A percentile compares a stretch with the other conserved stretches of the same genome.
Conservation (phyloP, 108 stramenopile species). For the Pseudonitzschia pungens region DNA sequence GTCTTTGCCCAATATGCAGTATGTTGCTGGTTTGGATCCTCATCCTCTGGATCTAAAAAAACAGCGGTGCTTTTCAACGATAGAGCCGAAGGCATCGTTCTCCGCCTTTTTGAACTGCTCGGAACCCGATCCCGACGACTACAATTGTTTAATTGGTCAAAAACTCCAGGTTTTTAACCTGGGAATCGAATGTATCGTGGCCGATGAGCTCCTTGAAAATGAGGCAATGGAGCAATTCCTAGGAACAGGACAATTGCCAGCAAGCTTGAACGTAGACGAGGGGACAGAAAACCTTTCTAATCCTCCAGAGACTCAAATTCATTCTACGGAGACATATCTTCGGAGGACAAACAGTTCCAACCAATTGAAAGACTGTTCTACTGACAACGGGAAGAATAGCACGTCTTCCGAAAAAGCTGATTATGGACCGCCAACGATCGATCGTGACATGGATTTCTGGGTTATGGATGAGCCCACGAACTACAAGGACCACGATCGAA, state of each 20-base stretch:
- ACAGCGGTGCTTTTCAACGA: slow-evolving; percentile 34
- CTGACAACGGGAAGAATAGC: not conserved
- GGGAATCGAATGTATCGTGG: slow-evolving; percentile 73
- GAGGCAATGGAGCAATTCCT: slow-evolving; percentile 39
- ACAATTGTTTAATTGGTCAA: slow-evolving; percentile 80
- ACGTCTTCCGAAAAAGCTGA: slow-evolving; percentile 8
- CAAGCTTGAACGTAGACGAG: slow-evolving; percentile 3
- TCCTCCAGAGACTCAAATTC: not conserved
- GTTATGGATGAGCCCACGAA: slow-evolving; percentile 45
- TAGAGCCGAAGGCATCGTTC: slow-evolving; percentile 40
- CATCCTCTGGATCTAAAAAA: slow-evolving; percentile 17
- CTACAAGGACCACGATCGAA: slow-evolving; percentile 8
- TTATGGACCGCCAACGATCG: slow-evolving; percentile 38
- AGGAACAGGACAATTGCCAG: slow-evolving; percentile 29
- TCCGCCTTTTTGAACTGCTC: slow-evolving; percentile 44
- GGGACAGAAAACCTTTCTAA: not conserved
- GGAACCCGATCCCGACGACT: slow-evolving; percentile 73
- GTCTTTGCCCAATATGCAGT: slow-evolving; percentile 71
- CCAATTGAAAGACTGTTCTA: not conserved
- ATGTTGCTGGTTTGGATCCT: slow-evolving; percentile 71
- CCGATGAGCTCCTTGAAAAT: slow-evolving; percentile 45
- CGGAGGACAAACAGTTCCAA: not conserved
- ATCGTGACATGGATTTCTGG: slow-evolving; percentile 44
- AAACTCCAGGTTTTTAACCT: slow-evolving; percentile 86
- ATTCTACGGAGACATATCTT: not conserved